These are phyloP conservation scores for Spencermartinsiella europaea DNA, from an alignment of 805 yeast genomes.

Conservation along the genomic window DNA sequence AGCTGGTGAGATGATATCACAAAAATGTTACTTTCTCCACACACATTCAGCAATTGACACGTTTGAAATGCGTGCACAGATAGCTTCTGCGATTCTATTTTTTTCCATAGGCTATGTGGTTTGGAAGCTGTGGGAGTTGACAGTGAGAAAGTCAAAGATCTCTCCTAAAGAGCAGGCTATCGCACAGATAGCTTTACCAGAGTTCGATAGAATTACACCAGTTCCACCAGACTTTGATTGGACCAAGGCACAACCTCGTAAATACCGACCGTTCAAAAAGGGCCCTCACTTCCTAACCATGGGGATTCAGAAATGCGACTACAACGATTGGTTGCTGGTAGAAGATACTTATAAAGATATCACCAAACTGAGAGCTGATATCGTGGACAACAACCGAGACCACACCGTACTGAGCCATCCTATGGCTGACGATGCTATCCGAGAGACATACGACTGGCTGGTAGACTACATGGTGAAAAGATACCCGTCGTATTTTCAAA, in stretches of 20 bases:
- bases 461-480: constrained; percentile 38
- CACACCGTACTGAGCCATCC: constrained; percentile 34
- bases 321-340: constrained; percentile 54
- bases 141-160: too few species aligned
- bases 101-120: background rate
- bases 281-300: constrained; percentile 58
- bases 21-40: background rate
- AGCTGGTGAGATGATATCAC: too few species aligned
- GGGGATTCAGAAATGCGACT: constrained; percentile 47
- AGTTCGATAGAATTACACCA: constrained; percentile 3
- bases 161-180: background rate
- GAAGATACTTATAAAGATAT: constrained; percentile 53
- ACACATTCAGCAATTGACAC: background rate
- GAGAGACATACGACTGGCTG: constrained; percentile 46
- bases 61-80: background rate
- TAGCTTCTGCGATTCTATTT: background rate
- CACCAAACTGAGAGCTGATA: constrained; percentile 38
- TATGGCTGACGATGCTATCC: constrained; percentile 35
- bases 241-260: constrained; percentile 39
- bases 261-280: constrained; percentile 55
- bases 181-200: background rate
- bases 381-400: constrained; percentile 27
- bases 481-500: constrained; percentile 50
- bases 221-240: constrained; percentile 40
- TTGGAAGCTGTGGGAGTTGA: background rate